Base-by-base conservation (phyloP, 306 rosid genomes). In the Lotus japonicus region DNA sequence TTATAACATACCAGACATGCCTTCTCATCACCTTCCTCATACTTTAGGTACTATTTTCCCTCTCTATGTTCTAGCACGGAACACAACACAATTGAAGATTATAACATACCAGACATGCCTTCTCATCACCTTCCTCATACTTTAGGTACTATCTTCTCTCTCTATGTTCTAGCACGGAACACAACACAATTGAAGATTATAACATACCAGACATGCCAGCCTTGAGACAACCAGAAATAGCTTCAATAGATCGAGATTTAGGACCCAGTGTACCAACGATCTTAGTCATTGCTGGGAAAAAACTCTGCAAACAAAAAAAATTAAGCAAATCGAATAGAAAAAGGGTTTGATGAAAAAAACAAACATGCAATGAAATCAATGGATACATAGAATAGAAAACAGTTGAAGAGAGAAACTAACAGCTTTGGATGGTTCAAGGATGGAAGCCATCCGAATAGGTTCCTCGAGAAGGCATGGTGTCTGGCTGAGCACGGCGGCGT, bases 191-290 rank as follows among this genome's bases (percentile, higher is more conserved):
- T 52, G 5, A 33, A 64, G 11, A 38, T 64, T 1, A 28, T n/a
- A n/a, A n/a, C n/a, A n/a, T 31, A 95, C 99, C 99, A 11, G 99
- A 95, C 99, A 95, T 95, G 69, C 99, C 99, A 80, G 97, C 96
- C 39, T 80, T 81, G 60, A 95, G 95, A 62, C 99, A 95, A 2
- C 78, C 79, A 63, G 96, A 89, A 66, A 95, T 95, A 50, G 56
- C 77, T 51, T 90, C 92, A 52, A 75, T 77, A 8, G 97, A 84
- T 84, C 92, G 88, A 70, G 99, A 95, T 71, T 86, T 88, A 0
- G 99, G 95, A 5, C 99, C 99, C 5, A 95, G 82, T 12, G 99
- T 95, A 11, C 99, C 99, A 42, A 95, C 99, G 74, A 95, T 95
- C 85, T 90, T 95, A 38, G 98, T 92, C 97, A 92, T 86, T 54